Base-by-base conservation (phyloP, 169 alveolate genomes). In the Plasmodium relictum region DNA sequence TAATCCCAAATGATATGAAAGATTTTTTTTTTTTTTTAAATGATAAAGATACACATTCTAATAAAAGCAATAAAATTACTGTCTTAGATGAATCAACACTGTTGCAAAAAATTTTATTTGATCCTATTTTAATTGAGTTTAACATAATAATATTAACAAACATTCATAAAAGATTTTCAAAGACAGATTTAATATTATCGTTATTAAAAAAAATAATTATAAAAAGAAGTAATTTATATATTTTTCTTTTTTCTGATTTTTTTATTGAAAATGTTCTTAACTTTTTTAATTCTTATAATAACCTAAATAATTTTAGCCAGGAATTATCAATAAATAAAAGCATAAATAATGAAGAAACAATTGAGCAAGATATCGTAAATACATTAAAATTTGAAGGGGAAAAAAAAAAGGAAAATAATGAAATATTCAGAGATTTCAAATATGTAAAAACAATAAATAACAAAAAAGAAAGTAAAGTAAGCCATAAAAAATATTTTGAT, bases 61-160 rank as follows among this genome's bases (percentile, higher is more conserved):
- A 37, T n/a, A 26, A 20, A 59, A 62, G 22, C 59, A 65, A 74
- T 54, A 66, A 41, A 83, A 66, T 83, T 61, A 44, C 18, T 20
- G 50, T 83, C 31, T 26, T 83, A 50, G 73, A 83, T 59, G 91
- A 83, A 45, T 26, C 85, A 52, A 83, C 39, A 24, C 44, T 83
- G 48, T 68, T 83, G 7, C 85, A 83, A 48, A 59, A 74, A 42
- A 63, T 94, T 37, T 22, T 92, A 72, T 31, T 73, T 12, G 96
- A 94, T 26, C 96, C 96, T 10, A 93, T 94, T 39, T 74, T 94
- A 66, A 88, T 94, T 48, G 95, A 94, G 44, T 94, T 68, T 89
- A 88, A 93, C 9, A 93, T 94, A 31, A 74, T 94, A 44, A 78
- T 94, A 22, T 58, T 94, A 58, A 88, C 94, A 45, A 90, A 76